phyloP scores from a whole-genome alignment of 2,329 filamentous ascomycete genomes.

The Scorias spongiosa region DNA sequence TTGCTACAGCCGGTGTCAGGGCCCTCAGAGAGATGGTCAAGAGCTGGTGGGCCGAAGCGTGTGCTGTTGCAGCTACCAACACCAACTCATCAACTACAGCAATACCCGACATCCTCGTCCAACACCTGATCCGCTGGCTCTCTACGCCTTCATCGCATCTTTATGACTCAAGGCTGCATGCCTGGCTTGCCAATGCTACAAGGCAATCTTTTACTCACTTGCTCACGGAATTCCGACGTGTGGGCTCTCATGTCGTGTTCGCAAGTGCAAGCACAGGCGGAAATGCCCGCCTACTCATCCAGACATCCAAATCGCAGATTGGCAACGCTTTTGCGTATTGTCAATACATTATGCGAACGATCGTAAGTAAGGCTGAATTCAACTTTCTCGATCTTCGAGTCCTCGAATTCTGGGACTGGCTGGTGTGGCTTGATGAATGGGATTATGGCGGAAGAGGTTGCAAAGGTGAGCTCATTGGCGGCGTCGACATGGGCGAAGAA shows the following conservation, averaged over 20 bases:
- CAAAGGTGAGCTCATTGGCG: slow-evolving; percentile 21
- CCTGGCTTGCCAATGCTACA: slow-evolving; percentile 98
- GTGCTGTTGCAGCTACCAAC: slow-evolving; percentile 6
- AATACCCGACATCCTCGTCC: slow-evolving; percentile 67
- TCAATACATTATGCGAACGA: slow-evolving; percentile 94
- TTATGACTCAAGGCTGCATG: slow-evolving; percentile 85
- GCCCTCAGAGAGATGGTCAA: slow-evolving; percentile 98
- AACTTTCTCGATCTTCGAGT: slow-evolving; percentile 95
- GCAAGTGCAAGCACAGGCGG: slow-evolving; percentile 54
- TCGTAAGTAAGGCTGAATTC: slow-evolving; percentile 88
- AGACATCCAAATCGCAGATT: slow-evolving; percentile 93
- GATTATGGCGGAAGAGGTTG: slow-evolving; percentile 96
- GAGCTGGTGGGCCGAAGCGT: slow-evolving; percentile 89
- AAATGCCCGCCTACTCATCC: slow-evolving; percentile 55
- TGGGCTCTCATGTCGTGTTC: slow-evolving; percentile 92
- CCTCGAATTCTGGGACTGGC: slow-evolving; percentile 98
- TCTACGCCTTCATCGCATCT: slow-evolving; percentile 86
- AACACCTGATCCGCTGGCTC: slow-evolving; percentile 94
- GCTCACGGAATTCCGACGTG: slow-evolving; percentile 89
- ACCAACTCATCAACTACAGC: slow-evolving; percentile 75
- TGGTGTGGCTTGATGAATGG: slow-evolving; percentile 97
- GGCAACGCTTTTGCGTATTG: slow-evolving; percentile 94
- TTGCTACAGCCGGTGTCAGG: slow-evolving; percentile 77
- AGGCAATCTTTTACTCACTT: slow-evolving; percentile 93
- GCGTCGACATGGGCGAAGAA: slow-evolving; percentile 49